phyloP scores from a whole-genome alignment of 805 yeast genomes.

The Lipomyces mesembrius region DNA sequence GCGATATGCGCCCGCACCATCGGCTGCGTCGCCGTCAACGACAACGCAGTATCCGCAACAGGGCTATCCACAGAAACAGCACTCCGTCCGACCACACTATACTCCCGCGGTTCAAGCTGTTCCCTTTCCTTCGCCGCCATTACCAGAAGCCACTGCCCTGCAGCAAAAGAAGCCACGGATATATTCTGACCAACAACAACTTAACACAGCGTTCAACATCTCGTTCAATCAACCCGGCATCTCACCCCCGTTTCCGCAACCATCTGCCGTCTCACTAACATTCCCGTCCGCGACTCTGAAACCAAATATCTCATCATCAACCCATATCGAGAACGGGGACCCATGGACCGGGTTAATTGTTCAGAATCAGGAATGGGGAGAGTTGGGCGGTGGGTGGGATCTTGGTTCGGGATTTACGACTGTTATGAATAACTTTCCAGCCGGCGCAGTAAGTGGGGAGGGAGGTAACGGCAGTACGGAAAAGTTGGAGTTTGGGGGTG shows the following conservation, averaged over 20 bases:
- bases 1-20: not conserved
- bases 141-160: not conserved
- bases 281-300: not conserved
- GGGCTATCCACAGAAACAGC: not conserved
- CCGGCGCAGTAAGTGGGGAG: not conserved
- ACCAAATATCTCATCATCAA: not conserved
- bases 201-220: conserved; percentile 11
- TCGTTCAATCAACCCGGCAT: conserved; percentile 4
- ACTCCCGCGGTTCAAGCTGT: not conserved
- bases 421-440: not conserved
- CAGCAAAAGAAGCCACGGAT: not conserved
- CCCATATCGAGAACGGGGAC: not conserved
- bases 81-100: not conserved
- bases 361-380: conserved; percentile 11
- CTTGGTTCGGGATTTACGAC: conserved; percentile 12
- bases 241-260: not conserved
- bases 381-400: conserved; percentile 13
- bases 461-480: not conserved
- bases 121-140: not conserved
- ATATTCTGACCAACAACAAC: not conserved
- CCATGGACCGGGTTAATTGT: conserved; percentile 9
- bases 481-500: not conserved
- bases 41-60: not conserved
- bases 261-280: not conserved
- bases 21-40: not conserved